A percentile compares a stretch with the other conserved stretches of the same genome.
Evolutionary conservation across 768 basidiomycete genomes (phyloP).

Genomic region (Cystofilobasidium capitatum): DNA sequence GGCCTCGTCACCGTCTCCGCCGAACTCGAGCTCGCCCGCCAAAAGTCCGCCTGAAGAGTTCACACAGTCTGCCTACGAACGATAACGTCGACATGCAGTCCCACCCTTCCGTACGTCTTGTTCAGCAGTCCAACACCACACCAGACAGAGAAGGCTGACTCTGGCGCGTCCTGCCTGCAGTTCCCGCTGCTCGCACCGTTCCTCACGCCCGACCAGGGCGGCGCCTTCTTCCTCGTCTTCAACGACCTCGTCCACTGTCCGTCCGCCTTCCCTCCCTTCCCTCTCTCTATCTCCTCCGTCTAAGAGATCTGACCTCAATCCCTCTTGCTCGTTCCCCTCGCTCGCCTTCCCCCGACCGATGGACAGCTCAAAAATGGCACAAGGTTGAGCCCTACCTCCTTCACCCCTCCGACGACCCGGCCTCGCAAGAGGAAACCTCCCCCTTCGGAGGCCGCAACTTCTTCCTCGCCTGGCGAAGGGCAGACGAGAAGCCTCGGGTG

Average conservation of each 20-base stretch:
- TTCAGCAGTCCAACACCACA: background rate
- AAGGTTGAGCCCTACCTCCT: constrained; percentile 8
- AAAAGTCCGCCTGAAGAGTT: background rate
- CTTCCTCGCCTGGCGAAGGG: constrained; percentile 8
- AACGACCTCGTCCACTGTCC: constrained; percentile 23
- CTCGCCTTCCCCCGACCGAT: background rate
- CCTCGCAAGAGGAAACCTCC: background rate
- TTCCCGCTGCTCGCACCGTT: constrained; percentile 5
- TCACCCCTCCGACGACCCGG: background rate
- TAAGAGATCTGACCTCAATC: background rate
- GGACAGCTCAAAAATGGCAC: constrained; percentile 23
- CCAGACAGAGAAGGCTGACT: background rate
- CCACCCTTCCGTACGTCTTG: background rate
- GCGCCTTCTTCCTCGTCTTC: constrained; percentile 18
- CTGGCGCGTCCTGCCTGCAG: background rate
- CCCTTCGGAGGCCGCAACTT: background rate
- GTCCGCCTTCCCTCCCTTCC: background rate
- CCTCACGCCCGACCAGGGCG: constrained; percentile 5
- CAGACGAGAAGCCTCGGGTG: constrained; percentile 15
- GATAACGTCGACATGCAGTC: background rate
- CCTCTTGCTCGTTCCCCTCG: background rate
- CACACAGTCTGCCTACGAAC: background rate
- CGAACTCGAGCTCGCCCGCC: background rate
- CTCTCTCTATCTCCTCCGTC: background rate
- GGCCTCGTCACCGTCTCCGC: too few species aligned